These are phyloP conservation scores for Leucocoprinus leucothites DNA, from an alignment of 768 basidiomycete genomes.

Conservation along the genomic window DNA sequence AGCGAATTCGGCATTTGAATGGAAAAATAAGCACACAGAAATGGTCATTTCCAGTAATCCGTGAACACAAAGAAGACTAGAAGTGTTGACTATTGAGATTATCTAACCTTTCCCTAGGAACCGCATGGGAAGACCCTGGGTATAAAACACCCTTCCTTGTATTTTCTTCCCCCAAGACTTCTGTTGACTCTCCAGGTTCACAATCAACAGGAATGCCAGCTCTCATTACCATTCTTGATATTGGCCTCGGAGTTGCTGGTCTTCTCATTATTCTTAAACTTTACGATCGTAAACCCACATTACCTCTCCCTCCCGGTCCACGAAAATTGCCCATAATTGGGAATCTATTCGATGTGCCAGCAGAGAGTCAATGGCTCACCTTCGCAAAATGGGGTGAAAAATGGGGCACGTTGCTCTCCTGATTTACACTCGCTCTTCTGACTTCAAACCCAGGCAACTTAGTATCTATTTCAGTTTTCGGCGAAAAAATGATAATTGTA, in stretches of 20 bases:
- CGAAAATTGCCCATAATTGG: slow-evolving; percentile 40
- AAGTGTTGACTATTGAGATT: no score
- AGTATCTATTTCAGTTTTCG: slow-evolving; percentile 40
- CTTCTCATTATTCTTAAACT: slow-evolving; percentile 18
- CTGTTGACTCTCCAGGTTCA: no score
- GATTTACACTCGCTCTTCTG: not conserved
- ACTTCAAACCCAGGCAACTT: slow-evolving; percentile 32
- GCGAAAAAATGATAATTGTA: slow-evolving; percentile 42
- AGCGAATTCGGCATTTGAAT: no score
- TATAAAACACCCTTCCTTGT: no score
- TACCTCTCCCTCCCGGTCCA: slow-evolving; percentile 46
- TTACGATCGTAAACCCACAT: slow-evolving; percentile 10
- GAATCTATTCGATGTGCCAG: slow-evolving; percentile 49
- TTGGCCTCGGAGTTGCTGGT: slow-evolving; percentile 14
- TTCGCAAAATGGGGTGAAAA: slow-evolving; percentile 43
- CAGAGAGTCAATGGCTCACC: slow-evolving; percentile 41
- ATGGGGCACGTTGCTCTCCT: slow-evolving; percentile 30
- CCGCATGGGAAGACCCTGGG: no score
- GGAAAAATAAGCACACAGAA: no score
- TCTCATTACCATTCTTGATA: slow-evolving; percentile 18
- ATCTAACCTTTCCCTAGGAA: no score
- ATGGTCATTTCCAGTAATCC: no score
- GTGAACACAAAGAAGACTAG: no score
- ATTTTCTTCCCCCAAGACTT: no score
- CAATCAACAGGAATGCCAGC: slow-evolving; percentile 9